Conservation (phyloP, 495 filamentous ascomycete species). For the Cercophora newfieldiana region DNA sequence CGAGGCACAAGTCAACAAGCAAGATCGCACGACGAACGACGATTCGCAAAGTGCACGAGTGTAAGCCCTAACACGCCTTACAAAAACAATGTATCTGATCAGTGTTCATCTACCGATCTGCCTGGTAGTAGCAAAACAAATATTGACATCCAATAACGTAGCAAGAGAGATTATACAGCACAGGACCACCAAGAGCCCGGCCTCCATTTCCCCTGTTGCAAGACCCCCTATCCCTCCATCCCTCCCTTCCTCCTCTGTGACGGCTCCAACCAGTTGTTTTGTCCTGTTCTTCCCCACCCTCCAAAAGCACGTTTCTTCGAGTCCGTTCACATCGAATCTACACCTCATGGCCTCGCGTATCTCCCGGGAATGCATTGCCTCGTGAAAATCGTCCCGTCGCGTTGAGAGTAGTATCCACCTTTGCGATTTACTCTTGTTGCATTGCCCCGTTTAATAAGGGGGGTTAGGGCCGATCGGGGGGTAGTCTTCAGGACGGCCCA, state of each 20-base stretch:
- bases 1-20: no score
- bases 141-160: slow-evolving; percentile 24
- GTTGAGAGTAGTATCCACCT: neutral
- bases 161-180: slow-evolving; percentile 35
- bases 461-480: slow-evolving; percentile 49
- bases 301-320: neutral
- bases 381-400: neutral
- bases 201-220: slow-evolving; percentile 14
- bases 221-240: slow-evolving; percentile 1
- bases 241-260: neutral
- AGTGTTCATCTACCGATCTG: slow-evolving; percentile 26
- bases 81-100: slow-evolving; percentile 20
- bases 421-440: neutral
- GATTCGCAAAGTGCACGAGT: no score
- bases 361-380: slow-evolving; percentile 1
- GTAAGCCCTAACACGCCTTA: no score
- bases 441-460: slow-evolving; percentile 36
- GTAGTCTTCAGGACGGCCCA: slow-evolving; percentile 52
- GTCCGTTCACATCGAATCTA: neutral
- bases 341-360: no score
- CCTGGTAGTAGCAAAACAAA: slow-evolving; percentile 16
- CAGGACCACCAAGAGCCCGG: slow-evolving; percentile 22
- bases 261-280: neutral
- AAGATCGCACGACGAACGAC: no score
- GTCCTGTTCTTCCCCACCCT: neutral